Evolutionary conservation across 306 rosid species (phyloP), one percentile per base, ranked within the genome.

Genomic region (Rubus idaeus): DNA sequence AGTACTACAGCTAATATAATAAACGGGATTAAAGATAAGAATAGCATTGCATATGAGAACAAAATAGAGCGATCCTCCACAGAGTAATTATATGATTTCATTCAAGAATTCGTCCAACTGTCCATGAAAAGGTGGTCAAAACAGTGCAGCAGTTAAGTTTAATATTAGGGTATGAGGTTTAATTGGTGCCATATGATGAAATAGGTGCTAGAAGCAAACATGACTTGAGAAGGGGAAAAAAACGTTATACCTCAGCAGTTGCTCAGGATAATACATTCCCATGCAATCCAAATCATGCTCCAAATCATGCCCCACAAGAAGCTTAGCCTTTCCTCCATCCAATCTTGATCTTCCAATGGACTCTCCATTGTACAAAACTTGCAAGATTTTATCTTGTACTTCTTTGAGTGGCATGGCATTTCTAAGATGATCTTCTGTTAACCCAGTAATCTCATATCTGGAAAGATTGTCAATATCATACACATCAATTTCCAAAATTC

Each of bases 251-350:
- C 98, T 89, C 78, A 88, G 74, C 86, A 91, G 71, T 80, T 89
- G 91, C 80, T 88, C 80, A 20, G 96, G 94, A 81, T 90, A 91
- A 79, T 56, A 79, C 81, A 93, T 78, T 57, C 69, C 80, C 85
- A 93, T 82, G 87, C 93, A 91, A 79, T 88, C 90, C 57, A 93
- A 84, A 84, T 93, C 97, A 77, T 86, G 87, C 66, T 77, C 93
- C 78, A 93, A 76, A 75, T 68, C 84, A 87, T 89, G 97, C 85
- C 98, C 97, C 80, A 93, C 96, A 79, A 93, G 93, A 87, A 93
- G 90, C 77, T 81, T 89, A 75, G 97, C 89, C 83, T 83, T 89
- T 71, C 91, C 92, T 56, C 94, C 93, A 70, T 83, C 85, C 83
- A 82, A 77, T 77, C 90, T 83, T 83, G 74, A 86, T 82, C 78